These are phyloP conservation scores for Blastobotrys attinorum DNA, from an alignment of 805 yeast species.

Conservation along the genomic window DNA sequence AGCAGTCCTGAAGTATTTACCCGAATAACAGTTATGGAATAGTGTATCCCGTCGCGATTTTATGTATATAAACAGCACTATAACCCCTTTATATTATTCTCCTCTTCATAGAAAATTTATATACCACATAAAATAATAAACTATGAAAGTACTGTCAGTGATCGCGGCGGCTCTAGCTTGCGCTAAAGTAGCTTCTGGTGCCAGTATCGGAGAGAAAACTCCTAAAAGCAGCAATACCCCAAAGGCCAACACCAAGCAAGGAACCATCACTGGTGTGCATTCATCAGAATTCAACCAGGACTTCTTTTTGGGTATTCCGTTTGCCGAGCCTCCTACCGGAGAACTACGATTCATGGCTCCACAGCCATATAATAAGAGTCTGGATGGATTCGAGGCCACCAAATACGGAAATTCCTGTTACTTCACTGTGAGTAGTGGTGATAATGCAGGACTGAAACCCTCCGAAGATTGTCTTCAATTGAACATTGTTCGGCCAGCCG, in stretches of 20 bases:
- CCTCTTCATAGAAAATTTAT: too few relatives aligned
- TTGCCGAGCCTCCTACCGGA: slow-evolving; percentile 25
- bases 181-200: too few relatives aligned
- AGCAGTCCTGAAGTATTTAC: too few relatives aligned
- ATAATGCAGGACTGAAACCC: background rate
- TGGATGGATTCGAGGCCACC: background rate
- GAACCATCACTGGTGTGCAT: background rate
- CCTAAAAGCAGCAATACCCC: too few relatives aligned
- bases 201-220: too few relatives aligned
- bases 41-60: too few relatives aligned
- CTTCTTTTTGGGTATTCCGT: slow-evolving; percentile 24
- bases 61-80: too few relatives aligned
- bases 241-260: background rate
- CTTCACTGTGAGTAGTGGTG: background rate
- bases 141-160: too few relatives aligned
- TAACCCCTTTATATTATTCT: too few relatives aligned
- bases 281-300: slow-evolving; percentile 3
- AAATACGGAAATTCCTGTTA: background rate
- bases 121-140: too few relatives aligned
- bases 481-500: slow-evolving; percentile 22
- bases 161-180: too few relatives aligned
- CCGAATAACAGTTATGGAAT: too few relatives aligned
- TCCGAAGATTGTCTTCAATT: slow-evolving; percentile 25
- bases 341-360: slow-evolving; percentile 24
- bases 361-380: slow-evolving; percentile 5